These are phyloP conservation scores for Oryza longistaminata DNA, from an alignment of 176 grass and related monocot species.

Conservation along the genomic window DNA sequence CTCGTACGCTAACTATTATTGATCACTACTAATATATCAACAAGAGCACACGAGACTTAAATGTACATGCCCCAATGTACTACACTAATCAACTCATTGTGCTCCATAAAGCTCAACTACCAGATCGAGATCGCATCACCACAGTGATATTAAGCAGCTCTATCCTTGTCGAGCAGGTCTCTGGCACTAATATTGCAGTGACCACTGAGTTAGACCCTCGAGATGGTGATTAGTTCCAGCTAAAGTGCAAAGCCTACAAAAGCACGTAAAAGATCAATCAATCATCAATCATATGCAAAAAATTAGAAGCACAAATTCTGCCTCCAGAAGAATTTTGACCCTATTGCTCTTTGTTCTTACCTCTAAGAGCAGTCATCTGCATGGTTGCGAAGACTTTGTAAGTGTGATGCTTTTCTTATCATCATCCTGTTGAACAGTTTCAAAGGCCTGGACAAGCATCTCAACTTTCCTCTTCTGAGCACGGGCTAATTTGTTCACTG, in stretches of 20 bases:
- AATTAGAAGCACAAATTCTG: background rate
- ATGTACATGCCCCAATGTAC: slow-evolving; percentile 26
- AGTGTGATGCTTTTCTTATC: slow-evolving; percentile 31
- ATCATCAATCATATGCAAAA: background rate
- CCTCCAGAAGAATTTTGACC: background rate
- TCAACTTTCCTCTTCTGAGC: slow-evolving; percentile 75
- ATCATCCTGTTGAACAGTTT: slow-evolving; percentile 47
- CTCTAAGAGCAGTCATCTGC: slow-evolving; percentile 29
- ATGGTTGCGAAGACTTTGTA: slow-evolving; percentile 44
- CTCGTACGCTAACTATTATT: background rate
- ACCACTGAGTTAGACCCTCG: slow-evolving; percentile 42
- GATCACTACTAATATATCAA: slow-evolving; percentile 26
- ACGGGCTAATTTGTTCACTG: slow-evolving; percentile 57
- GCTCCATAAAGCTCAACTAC: slow-evolving; percentile 19
- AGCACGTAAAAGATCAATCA: background rate
- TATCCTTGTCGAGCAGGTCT: slow-evolving; percentile 45
- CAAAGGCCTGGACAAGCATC: slow-evolving; percentile 86
- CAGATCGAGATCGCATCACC: slow-evolving; percentile 27
- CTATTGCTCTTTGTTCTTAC: slow-evolving; percentile 34
- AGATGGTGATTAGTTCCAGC: slow-evolving; percentile 46
- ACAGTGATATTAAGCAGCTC: slow-evolving; percentile 18
- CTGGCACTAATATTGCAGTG: slow-evolving; percentile 68
- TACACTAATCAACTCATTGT: slow-evolving; percentile 16
- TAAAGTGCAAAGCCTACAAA: slow-evolving; percentile 12
- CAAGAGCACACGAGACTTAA: slow-evolving; percentile 23